Conservation (phyloP, 1,284 basidiomycete genomes). For the Thelephora terrestris region DNA sequence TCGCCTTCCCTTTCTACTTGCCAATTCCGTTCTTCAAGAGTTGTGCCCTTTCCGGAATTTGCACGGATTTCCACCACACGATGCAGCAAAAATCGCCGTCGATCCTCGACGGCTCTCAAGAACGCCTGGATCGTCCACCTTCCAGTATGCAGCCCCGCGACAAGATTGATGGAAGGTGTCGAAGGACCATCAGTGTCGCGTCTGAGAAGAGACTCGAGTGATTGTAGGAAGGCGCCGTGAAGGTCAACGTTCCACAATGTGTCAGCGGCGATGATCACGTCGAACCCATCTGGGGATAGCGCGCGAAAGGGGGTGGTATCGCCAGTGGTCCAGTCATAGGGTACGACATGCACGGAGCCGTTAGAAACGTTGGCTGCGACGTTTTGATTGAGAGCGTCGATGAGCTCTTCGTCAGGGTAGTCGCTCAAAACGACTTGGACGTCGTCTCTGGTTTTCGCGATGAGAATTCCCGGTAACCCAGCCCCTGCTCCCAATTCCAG, state of each 20-base stretch:
- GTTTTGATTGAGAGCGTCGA: constrained; percentile 48
- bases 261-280: constrained; percentile 60
- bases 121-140: constrained; percentile 58
- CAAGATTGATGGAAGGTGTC: constrained; percentile 31
- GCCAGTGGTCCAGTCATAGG: constrained; percentile 58
- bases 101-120: constrained; percentile 26
- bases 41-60: constrained; percentile 26
- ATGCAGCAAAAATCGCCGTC: constrained; percentile 36
- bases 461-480: constrained; percentile 58
- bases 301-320: constrained; percentile 23
- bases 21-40: constrained; percentile 36
- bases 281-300: constrained; percentile 30
- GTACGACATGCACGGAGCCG: constrained; percentile 34
- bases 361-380: constrained; percentile 38
- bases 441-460: constrained; percentile 35
- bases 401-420: constrained; percentile 59
- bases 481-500: constrained; percentile 67
- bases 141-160: constrained; percentile 67
- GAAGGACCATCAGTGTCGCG: constrained; percentile 31
- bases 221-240: constrained; percentile 42
- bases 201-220: constrained; percentile 38
- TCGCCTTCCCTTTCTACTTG: constrained; percentile 38
- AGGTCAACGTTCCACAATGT: constrained; percentile 63
- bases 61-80: constrained; percentile 30
- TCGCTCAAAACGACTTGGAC: constrained; percentile 47